Evolutionary conservation across 116 monocot species (phyloP), one percentile per base, ranked within the genome.

Genomic region (Zostera marina): DNA sequence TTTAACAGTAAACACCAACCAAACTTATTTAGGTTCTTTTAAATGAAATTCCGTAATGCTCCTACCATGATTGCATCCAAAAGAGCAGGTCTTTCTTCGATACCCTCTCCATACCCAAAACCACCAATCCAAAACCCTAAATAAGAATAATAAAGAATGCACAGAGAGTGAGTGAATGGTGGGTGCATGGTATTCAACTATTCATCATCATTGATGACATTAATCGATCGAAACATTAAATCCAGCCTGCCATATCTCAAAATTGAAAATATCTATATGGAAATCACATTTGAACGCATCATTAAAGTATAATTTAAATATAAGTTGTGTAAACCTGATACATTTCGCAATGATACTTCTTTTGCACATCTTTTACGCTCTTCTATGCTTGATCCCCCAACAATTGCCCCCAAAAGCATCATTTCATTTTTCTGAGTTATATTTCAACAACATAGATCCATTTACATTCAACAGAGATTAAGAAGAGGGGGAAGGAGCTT

Each of bases 101-200:
- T 73, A 62, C 71, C 85, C 52, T 94, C 94, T 72, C 94, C 94
- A 48, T 85, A 67, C 44, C 88, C 94, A 77, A 94, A 94, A 13
- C 88, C 88, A 72, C 88, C 94, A 73, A 94, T 81, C 82, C 79
- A 88, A 61, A 75, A 94, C 56, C 94, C 94, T 94, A 57, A 64
- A 70, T 32, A 47, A 74, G 41, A 24, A 26, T 26, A 8, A 73
- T 53, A 38, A 45, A 3, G 23, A 13, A 60, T 16, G 9, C n/a
- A n/a, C 2, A 11, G 10, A 8, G 41, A 58, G 46, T 7, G 25
- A 32, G 25, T 11, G 38, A 23, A 54, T 4, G 5, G 12, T 23
- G 11, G 8, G 7, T 54, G 22, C 4, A 22, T 8, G 1, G 46
- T 0, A 51, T 11, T 14, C 5, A 53, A 53, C 9, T 22, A 9